These are phyloP conservation scores for Piloderma croceum DNA, from an alignment of 768 basidiomycete genomes.

Conservation along the genomic window DNA sequence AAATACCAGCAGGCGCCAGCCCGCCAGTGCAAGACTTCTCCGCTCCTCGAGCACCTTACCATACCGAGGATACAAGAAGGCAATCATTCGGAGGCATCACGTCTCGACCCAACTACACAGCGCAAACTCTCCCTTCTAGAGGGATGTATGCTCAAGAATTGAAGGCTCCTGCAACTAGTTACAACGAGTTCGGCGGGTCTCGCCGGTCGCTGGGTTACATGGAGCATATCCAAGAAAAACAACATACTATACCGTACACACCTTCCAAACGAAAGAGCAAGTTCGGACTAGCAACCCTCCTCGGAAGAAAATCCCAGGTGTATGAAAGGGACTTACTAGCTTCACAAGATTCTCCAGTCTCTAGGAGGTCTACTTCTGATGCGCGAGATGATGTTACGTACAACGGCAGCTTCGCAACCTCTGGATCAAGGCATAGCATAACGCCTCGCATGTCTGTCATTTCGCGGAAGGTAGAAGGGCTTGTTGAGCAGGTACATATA, in stretches of 20 bases:
- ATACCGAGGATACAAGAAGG: constrained; percentile 48
- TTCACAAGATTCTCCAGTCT: constrained; percentile 30
- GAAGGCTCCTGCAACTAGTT: constrained; percentile 38
- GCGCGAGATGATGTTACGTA: constrained; percentile 43
- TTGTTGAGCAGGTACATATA: too few species aligned
- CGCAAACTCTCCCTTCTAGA: constrained; percentile 45
- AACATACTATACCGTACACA: constrained; percentile 23
- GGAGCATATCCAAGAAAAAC: constrained; percentile 19
- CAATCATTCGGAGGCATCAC: constrained; percentile 73
- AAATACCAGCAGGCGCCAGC: constrained; percentile 38
- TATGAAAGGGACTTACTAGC: constrained; percentile 30
- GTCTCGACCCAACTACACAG: constrained; percentile 47
- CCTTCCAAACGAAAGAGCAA: constrained; percentile 56
- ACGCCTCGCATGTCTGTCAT: constrained; percentile 56
- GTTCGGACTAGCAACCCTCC: constrained; percentile 61
- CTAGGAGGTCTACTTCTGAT: constrained; percentile 38
- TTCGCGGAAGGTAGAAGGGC: constrained; percentile 69
- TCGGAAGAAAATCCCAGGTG: constrained; percentile 46
- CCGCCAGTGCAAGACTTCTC: constrained; percentile 23
- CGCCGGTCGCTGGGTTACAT: constrained; percentile 47
- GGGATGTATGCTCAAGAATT: constrained; percentile 32
- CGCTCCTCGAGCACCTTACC: constrained; percentile 60
- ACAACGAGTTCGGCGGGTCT: constrained; percentile 72
- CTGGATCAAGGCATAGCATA: constrained; percentile 44
- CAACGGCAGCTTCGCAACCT: constrained; percentile 44